Conservation (phyloP, 495 filamentous ascomycete genomes). For the Lophium mytilinum region DNA sequence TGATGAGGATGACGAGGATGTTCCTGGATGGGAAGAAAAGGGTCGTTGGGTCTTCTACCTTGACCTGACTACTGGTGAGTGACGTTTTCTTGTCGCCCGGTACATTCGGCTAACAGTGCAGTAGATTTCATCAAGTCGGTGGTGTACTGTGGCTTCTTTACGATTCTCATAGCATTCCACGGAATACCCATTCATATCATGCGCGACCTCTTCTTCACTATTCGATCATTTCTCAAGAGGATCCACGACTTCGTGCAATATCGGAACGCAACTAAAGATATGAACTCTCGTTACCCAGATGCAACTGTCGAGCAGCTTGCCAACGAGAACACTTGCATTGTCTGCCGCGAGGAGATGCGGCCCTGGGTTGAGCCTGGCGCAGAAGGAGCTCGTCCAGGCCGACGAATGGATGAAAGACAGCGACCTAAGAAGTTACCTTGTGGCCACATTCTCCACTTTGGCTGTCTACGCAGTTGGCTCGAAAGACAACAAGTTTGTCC, state of each 20-base stretch:
- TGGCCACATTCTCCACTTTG: constrained; percentile 89
- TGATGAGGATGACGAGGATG: constrained; percentile 84
- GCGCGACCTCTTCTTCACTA: constrained; percentile 87
- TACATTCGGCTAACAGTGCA: constrained; percentile 16
- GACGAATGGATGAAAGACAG: constrained; percentile 58
- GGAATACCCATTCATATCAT: constrained; percentile 95
- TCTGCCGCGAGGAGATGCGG: constrained; percentile 93
- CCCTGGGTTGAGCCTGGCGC: constrained; percentile 47
- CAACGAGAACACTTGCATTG: constrained; percentile 90
- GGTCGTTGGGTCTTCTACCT: constrained; percentile 87
- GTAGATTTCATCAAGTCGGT: constrained; percentile 82
- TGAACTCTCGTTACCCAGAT: constrained; percentile 87
- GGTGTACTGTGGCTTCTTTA: constrained; percentile 86
- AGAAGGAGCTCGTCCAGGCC: constrained; percentile 29
- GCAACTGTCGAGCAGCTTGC: constrained; percentile 79
- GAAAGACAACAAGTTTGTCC: constrained; percentile 97
- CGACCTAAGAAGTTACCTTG: constrained; percentile 94
- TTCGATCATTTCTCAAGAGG: constrained; percentile 80
- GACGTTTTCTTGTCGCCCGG: background rate
- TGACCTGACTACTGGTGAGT: constrained; percentile 71
- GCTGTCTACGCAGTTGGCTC: constrained; percentile 93
- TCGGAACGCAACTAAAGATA: constrained; percentile 78
- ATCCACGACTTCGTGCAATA: constrained; percentile 83
- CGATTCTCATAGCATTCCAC: constrained; percentile 85
- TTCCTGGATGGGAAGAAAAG: constrained; percentile 95